These are phyloP conservation scores for Bifiguratus adelaidae DNA, from an alignment of 192 early-diverging fungal genomes.

Conservation along the genomic window DNA sequence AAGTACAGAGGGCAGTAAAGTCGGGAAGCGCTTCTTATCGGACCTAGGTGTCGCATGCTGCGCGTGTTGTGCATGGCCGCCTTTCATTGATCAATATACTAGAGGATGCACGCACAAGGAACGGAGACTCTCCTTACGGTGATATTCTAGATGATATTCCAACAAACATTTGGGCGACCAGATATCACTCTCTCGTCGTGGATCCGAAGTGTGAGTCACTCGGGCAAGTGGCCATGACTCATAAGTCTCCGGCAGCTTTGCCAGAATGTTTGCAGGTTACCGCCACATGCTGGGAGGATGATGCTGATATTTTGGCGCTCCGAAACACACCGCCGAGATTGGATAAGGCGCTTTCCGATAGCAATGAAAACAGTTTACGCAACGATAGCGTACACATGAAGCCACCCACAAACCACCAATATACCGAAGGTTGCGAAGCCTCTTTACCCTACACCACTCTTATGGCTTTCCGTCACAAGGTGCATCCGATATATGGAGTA, in stretches of 20 bases:
- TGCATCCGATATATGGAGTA: conserved; percentile 71
- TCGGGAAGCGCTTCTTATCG: neutral
- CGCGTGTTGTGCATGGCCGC: conserved; percentile 77
- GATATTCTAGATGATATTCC: conserved; percentile 51
- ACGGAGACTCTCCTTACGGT: conserved; percentile 21
- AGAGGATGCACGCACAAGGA: neutral
- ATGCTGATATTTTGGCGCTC: conserved; percentile 20
- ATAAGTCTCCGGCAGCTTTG: conserved; percentile 12
- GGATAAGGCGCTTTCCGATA: neutral
- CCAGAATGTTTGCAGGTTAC: conserved; percentile 45
- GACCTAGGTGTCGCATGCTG: conserved; percentile 44
- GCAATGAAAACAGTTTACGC: neutral
- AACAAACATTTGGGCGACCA: conserved; percentile 58
- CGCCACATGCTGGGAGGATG: conserved; percentile 45
- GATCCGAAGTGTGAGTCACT: conserved; percentile 30
- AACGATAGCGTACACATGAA: too few species aligned
- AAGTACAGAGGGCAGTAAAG: neutral
- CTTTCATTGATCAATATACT: conserved; percentile 29
- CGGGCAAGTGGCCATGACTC: neutral
- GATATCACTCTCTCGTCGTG: conserved; percentile 88
- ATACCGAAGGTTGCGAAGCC: too few species aligned
- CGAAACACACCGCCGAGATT: neutral
- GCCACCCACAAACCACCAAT: too few species aligned
- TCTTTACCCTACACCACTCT: conserved; percentile 29
- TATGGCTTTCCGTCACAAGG: conserved; percentile 71